Evolutionary conservation across 140 eudicot species (phyloP).

Genomic region (Erigeron philadelphicus): DNA sequence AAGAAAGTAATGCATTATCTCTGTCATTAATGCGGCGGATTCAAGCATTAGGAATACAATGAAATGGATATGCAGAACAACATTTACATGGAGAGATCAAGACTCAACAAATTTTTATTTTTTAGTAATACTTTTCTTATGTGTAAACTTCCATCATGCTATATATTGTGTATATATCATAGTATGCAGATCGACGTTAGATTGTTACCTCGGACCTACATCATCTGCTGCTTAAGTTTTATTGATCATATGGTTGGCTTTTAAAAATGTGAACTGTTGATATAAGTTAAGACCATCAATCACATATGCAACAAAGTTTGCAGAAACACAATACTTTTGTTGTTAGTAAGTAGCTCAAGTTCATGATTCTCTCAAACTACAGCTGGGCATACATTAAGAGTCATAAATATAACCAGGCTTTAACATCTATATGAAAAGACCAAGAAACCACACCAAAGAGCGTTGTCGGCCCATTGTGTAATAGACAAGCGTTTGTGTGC

Average conservation of each 20-base stretch:
- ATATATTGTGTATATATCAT: slow-evolving; percentile 15
- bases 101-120: neutral
- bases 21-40: slow-evolving; percentile 51
- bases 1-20: slow-evolving; percentile 44
- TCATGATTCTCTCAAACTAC: neutral
- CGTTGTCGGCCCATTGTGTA: neutral
- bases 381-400: neutral
- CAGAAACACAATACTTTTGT: neutral
- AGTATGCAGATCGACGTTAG: neutral
- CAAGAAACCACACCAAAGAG: neutral
- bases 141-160: slow-evolving; percentile 3
- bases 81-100: slow-evolving; percentile 15
- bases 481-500: neutral
- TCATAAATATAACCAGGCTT: neutral
- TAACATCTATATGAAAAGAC: neutral
- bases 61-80: slow-evolving; percentile 16
- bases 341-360: neutral
- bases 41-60: slow-evolving; percentile 82
- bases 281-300: neutral
- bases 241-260: neutral
- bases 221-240: neutral
- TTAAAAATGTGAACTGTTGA: neutral
- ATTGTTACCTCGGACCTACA: neutral
- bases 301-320: neutral
- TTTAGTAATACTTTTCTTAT: neutral